Conservation (phyloP, 1,139 yeast species). For the Pichia sp. region DNA sequence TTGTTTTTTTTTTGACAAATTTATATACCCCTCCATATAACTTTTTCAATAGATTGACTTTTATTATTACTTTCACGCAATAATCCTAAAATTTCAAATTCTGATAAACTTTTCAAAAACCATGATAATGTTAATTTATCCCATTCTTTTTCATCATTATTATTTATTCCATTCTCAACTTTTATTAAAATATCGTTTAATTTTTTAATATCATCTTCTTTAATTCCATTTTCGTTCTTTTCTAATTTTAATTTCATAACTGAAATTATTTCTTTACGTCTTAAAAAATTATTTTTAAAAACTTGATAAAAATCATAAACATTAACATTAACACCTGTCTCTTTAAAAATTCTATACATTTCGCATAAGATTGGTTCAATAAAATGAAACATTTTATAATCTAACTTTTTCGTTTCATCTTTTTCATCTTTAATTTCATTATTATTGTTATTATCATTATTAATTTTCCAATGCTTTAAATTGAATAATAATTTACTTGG, state of each 20-base stretch:
- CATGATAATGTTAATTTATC: constrained; percentile 45
- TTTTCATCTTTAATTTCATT: no score
- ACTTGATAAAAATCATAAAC: constrained; percentile 73
- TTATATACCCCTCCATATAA: constrained; percentile 53
- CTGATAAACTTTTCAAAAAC: constrained; percentile 54
- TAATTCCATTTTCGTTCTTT: constrained; percentile 5
- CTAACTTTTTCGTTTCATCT: constrained; percentile 12
- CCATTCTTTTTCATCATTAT: constrained; percentile 35
- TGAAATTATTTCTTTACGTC: constrained; percentile 34
- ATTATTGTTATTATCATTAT: constrained; percentile 6
- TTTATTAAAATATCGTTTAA: constrained; percentile 7
- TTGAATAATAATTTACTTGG: constrained; percentile 31
- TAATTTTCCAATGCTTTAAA: constrained; percentile 21
- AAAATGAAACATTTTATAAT: constrained; percentile 20
- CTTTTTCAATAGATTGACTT: constrained; percentile 50
- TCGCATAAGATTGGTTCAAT: constrained; percentile 50
- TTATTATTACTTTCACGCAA: constrained; percentile 43
- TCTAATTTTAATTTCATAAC: constrained; percentile 29
- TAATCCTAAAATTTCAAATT: constrained; percentile 48
- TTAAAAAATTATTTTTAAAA: constrained; percentile 49
- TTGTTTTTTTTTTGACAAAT: no score
- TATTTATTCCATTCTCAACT: constrained; percentile 17
- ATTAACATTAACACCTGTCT: constrained; percentile 70
- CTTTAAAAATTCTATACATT: constrained; percentile 67
- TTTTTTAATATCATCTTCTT: constrained; percentile 2